Base-by-base conservation (phyloP, 208 protist genomes). In the Trypanosoma melophagium region DNA sequence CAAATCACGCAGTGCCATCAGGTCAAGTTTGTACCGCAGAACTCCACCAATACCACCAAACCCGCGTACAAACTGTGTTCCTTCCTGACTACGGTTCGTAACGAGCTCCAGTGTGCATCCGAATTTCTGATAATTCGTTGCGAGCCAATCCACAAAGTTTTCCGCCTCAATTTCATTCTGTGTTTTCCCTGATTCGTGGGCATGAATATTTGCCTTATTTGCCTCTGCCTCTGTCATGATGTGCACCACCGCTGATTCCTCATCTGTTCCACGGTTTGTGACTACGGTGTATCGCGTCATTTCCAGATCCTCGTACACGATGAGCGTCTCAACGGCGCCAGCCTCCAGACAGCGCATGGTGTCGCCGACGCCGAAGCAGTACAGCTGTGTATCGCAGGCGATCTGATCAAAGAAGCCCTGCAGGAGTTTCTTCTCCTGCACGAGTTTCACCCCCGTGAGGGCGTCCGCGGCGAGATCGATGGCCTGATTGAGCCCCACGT, bases 401-500 rank as follows among this genome's bases (percentile, higher is more conserved):
- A 99, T 99, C 58, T 99, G 88, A 44, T 99, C 98, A 71, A 99
- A 99, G 89, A 99, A 99, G 38, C 76, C 80, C 50, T 97, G 83
- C 60, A 99, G 90, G 41, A 99, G 78, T 81, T 99, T 99, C 89
- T 99, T 99, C 89, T 99, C 99, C 81, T 99, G 87, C 55, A 99
- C 88, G 50, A 99, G 98, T 84, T 99, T 99, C 38, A 99, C 99
- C 55, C 98, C 97, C 8, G 81, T 78, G 8, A 99, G 79, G 21
- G 83, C 72, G 47, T 99, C 99, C 0, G 89, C 77, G 16, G 96
- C 89, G 19, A 99, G 87, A 70, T 99, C 98, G 65, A 99, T 99
- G 21, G 99, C 98, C 86, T 99, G 99, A 80, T 99, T 99, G 74
- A 99, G 98, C 35, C 99, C 99, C 56, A 99, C 98, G 64, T 99